Base-by-base conservation (phyloP, 2,329 filamentous ascomycete species). In the Triangularia setosa region DNA sequence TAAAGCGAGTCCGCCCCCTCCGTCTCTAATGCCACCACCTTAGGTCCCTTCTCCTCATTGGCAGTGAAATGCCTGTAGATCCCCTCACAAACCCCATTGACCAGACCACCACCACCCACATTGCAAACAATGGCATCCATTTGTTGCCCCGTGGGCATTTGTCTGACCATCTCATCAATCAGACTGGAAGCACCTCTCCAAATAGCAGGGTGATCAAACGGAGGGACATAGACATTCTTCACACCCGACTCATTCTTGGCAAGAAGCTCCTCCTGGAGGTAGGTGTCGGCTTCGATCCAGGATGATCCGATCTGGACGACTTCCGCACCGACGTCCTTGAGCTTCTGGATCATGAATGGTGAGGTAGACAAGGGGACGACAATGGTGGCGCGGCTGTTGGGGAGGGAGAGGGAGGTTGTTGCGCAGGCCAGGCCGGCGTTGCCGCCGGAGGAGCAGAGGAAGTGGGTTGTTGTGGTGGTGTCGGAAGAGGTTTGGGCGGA, bases 341-440 rank as follows among this genome's bases (percentile, higher is more conserved):
- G 80, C 76, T 90, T 91, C 44, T 78, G 77, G 18, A 92, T 80
- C 87, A 94, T 91, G 70, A 87, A 77, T 0, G 82, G 78, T 61
- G 87, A 86, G 0, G 90, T 92, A 7, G 80, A 81, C 2, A 80
- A 74, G 0, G 91, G 91, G 1, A 93, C 87, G 9, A 91, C 88
- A 65, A 95, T 88, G 0, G 90, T 92, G 69, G 86, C 86, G 0
- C 83, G 84, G 1, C 83, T 80, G 44, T 79, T 79, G 11, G 57
- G 44, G 58, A 60, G 40, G n/a, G 35, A 53, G 25, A 60, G 58
- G 3, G 90, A 88, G 0, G 90, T 89, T 58, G 87, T 87, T n/a
- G 90, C 90, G 68, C 89, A 91, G 0, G 90, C 91, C 1, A 95
- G 84, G 1, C 91, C 91, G 0, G 91, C 91, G 71, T 95, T 95